These are phyloP conservation scores for Neofusicoccum sp. DNA, from an alignment of 2,329 filamentous ascomycete genomes.

Conservation along the genomic window DNA sequence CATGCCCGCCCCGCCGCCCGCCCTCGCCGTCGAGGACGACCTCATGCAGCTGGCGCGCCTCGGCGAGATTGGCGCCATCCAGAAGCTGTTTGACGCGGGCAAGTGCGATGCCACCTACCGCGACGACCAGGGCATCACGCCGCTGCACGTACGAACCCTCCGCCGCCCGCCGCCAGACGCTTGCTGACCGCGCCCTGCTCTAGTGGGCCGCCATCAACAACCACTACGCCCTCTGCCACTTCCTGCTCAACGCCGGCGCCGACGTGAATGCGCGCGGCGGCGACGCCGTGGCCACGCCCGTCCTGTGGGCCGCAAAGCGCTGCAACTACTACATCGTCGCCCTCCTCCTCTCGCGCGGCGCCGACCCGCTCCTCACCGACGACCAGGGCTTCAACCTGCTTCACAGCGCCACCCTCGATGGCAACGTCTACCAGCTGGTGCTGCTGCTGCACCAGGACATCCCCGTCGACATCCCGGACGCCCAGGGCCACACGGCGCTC, in stretches of 20 bases:
- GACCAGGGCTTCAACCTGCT: constrained; percentile 97
- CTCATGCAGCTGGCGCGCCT: constrained; percentile 93
- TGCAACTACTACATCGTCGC: constrained; percentile 97
- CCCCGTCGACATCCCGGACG: constrained; percentile 85
- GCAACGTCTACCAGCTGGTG: constrained; percentile 85
- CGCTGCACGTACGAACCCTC: constrained; percentile 70
- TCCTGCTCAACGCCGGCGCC: constrained; percentile 80
- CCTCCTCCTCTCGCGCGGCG: constrained; percentile 84
- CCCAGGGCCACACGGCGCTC: constrained; percentile 85
- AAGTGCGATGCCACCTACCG: constrained; percentile 78
- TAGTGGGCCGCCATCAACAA: constrained; percentile 99
- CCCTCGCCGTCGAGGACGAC: constrained; percentile 65
- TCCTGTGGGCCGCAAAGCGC: constrained; percentile 95
- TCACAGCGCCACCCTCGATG: constrained; percentile 95
- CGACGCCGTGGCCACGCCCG: constrained; percentile 87
- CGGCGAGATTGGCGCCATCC: constrained; percentile 82
- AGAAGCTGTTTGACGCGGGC: constrained; percentile 81
- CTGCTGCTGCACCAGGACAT: constrained; percentile 93
- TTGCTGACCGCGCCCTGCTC: constrained; percentile 10
- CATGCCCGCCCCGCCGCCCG: constrained; percentile 35
- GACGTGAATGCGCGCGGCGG: constrained; percentile 94
- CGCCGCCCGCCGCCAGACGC: background rate
- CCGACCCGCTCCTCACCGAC: constrained; percentile 88
- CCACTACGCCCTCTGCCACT: constrained; percentile 95
- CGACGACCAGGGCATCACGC: constrained; percentile 92